Percentiles rank a stretch among this genome's conserved stretches.
These are phyloP conservation scores for Diversispora epigaea DNA, from an alignment of 192 early-diverging fungal species.

Conservation along the genomic window DNA sequence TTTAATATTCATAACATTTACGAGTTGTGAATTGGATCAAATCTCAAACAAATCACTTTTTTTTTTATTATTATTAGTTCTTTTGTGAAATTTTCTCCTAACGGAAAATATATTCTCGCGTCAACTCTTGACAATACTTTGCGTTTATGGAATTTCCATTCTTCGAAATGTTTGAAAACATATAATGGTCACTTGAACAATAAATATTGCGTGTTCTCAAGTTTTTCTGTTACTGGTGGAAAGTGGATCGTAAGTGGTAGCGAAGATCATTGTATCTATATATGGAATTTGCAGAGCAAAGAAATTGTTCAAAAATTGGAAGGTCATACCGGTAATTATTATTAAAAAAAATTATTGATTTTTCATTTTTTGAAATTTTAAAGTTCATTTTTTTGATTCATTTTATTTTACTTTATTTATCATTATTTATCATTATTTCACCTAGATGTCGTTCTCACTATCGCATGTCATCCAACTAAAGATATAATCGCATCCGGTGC, in stretches of 20 bases:
- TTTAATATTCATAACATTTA: neutral
- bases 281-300: constrained; percentile 97
- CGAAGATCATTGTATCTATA: constrained; percentile 91
- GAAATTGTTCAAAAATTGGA: constrained; percentile 92
- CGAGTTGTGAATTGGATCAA: too few species aligned
- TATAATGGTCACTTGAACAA: constrained; percentile 90
- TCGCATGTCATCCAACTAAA: constrained; percentile 90
- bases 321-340: constrained; percentile 79
- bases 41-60: neutral
- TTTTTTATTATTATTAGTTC: constrained; percentile 50
- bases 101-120: constrained; percentile 97
- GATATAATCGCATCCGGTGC: constrained; percentile 96
- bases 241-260: constrained; percentile 96
- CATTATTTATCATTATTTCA: constrained; percentile 50
- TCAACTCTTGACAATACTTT: constrained; percentile 91
- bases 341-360: neutral
- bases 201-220: constrained; percentile 91
- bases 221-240: constrained; percentile 88
- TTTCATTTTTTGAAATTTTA: too few species aligned
- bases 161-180: constrained; percentile 93
- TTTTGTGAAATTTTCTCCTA: constrained; percentile 98
- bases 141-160: constrained; percentile 92
- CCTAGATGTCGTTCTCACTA: constrained; percentile 84
- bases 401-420: constrained; percentile 9
- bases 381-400: neutral